A percentile compares a stretch with the other conserved stretches of the same genome.
Conservation (phyloP, 441 rosid genomes). For the Mallotus japonicus region DNA sequence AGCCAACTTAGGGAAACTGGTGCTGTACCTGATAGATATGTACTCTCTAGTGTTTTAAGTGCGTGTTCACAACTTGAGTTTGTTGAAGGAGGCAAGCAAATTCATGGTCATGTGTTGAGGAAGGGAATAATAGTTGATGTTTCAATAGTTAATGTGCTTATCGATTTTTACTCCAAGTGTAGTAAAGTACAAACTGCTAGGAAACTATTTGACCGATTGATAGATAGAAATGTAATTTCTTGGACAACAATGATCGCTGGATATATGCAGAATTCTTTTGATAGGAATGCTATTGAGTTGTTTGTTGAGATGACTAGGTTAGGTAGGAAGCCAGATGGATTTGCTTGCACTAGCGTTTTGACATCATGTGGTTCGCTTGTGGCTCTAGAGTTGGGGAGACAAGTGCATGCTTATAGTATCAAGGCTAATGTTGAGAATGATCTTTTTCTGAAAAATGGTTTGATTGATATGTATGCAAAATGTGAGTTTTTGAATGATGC, state of each 20-base stretch:
- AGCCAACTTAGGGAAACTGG: slow-evolving; percentile 34
- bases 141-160: slow-evolving; percentile 49
- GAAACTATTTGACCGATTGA: slow-evolving; percentile 36
- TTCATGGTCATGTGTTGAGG: slow-evolving; percentile 50
- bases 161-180: slow-evolving; percentile 72
- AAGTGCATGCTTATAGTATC: slow-evolving; percentile 60
- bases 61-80: slow-evolving; percentile 55
- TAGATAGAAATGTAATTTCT: slow-evolving; percentile 49
- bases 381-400: slow-evolving; percentile 51
- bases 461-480: slow-evolving; percentile 74
- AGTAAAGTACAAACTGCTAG: slow-evolving; percentile 57
- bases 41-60: slow-evolving; percentile 52
- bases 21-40: slow-evolving; percentile 42
- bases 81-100: slow-evolving; percentile 56
- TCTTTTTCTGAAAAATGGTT: slow-evolving; percentile 51
- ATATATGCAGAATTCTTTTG: slow-evolving; percentile 55
- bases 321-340: slow-evolving; percentile 53
- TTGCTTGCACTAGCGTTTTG: slow-evolving; percentile 53
- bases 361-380: slow-evolving; percentile 58
- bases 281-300: slow-evolving; percentile 50
- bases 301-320: slow-evolving; percentile 63
- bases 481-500: slow-evolving; percentile 52
- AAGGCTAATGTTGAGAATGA: slow-evolving; percentile 56
- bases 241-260: slow-evolving; percentile 73
- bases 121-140: slow-evolving; percentile 45